A percentile compares a stretch with the other conserved stretches of the same genome.
Evolutionary conservation across 371 early-diverging fungal genomes (phyloP).

Genomic region (Sporodiniella umbellata): DNA sequence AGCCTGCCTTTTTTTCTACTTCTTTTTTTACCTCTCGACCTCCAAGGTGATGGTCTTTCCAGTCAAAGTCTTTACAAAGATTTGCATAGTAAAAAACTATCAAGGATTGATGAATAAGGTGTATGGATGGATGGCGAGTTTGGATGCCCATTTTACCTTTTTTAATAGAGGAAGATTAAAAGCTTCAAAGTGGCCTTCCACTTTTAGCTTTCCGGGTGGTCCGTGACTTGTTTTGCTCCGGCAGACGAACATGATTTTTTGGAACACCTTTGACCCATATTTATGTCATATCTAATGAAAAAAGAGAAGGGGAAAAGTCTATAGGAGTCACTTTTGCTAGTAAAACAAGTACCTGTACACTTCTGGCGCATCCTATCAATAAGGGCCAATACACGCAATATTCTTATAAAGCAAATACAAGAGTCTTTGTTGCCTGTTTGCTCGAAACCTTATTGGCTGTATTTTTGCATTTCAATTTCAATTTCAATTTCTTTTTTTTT

Average conservation of each 20-base stretch:
- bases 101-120: neutral
- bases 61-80: conserved; percentile 82
- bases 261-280: too few species aligned
- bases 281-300: too few species aligned
- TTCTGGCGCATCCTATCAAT: too few species aligned
- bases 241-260: too few species aligned
- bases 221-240: neutral
- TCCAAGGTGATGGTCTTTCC: conserved; percentile 92
- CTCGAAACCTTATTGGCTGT: neutral
- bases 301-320: too few species aligned
- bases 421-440: too few species aligned
- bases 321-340: too few species aligned
- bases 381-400: too few species aligned
- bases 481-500: conserved; percentile 3
- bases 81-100: conserved; percentile 52
- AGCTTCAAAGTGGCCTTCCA: neutral
- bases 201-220: neutral
- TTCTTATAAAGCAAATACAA: too few species aligned
- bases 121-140: conserved; percentile 15
- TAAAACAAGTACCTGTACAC: too few species aligned
- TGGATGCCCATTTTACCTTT: conserved; percentile 10
- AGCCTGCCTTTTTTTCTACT: conserved; percentile 52
- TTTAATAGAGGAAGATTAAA: conserved; percentile 30
- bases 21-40: conserved; percentile 76
- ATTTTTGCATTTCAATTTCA: neutral